A percentile compares a stretch with the other conserved stretches of the same genome.
phyloP scores from a whole-genome alignment of 2,329 filamentous ascomycete species.

The Endoconidiophora polonica region DNA sequence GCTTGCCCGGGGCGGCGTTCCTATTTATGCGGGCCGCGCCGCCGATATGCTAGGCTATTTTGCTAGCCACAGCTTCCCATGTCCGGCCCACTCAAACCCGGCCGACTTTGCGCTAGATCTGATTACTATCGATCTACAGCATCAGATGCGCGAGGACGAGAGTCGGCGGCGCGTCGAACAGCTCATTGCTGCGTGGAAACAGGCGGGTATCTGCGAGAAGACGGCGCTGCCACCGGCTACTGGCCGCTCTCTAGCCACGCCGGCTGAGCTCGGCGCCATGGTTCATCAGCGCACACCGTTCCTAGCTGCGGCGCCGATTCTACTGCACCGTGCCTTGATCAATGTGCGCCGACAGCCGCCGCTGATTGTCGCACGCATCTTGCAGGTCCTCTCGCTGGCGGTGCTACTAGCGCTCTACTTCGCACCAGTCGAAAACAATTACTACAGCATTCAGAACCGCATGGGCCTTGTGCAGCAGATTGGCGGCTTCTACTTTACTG shows the following conservation, averaged over 20 bases:
- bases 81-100: conserved; percentile 54
- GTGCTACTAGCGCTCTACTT: conserved; percentile 53
- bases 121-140: conserved; percentile 59
- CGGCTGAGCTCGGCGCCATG: conserved; percentile 55
- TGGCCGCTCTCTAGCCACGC: conserved; percentile 36
- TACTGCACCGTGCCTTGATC: conserved; percentile 49
- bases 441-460: conserved; percentile 53
- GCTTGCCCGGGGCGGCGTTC: conserved; percentile 50
- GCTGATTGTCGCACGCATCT: conserved; percentile 45
- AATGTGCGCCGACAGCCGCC: conserved; percentile 52
- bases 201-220: not conserved
- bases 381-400: conserved; percentile 48
- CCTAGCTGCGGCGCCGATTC: conserved; percentile 44
- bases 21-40: conserved; percentile 50
- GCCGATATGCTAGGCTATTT: conserved; percentile 51
- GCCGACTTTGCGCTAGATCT: conserved; percentile 64
- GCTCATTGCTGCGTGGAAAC: conserved; percentile 43
- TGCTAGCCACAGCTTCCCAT: conserved; percentile 39
- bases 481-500: conserved; percentile 54
- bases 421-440: conserved; percentile 51
- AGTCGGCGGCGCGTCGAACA: conserved; percentile 44
- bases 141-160: conserved; percentile 42
- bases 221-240: not conserved
- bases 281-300: conserved; percentile 40
- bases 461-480: conserved; percentile 60